These are phyloP conservation scores for Lipomyces sp. DNA, from an alignment of 805 yeast genomes.

Conservation along the genomic window DNA sequence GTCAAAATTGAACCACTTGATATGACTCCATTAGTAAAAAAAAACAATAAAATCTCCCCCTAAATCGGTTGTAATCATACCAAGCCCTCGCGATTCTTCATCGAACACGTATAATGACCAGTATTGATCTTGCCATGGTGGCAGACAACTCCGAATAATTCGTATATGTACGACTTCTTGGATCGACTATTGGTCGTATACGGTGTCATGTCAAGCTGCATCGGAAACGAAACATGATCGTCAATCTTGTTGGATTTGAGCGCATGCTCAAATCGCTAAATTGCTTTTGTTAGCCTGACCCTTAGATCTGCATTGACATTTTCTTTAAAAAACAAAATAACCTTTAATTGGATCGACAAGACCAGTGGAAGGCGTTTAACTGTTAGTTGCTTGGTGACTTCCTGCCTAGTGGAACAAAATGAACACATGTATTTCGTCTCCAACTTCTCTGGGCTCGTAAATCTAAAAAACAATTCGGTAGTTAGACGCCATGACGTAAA, in stretches of 20 bases:
- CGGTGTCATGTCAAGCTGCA: constrained; percentile 69
- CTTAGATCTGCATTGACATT: background rate
- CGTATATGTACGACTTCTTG: constrained; percentile 59
- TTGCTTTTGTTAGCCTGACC: background rate
- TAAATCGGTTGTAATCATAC: constrained; percentile 19
- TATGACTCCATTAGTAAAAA: background rate
- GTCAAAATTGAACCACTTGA: constrained; percentile 85
- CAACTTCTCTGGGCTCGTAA: constrained; percentile 76
- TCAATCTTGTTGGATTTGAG: constrained; percentile 70
- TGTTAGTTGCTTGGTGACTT: constrained; percentile 73
- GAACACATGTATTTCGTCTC: constrained; percentile 76
- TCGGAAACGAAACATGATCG: constrained; percentile 71
- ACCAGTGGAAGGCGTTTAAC: constrained; percentile 76
- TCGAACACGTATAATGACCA: constrained; percentile 87
- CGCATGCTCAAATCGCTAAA: constrained; percentile 60
- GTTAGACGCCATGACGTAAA: too few relatives aligned
- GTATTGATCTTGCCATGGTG: constrained; percentile 94
- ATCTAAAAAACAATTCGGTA: constrained; percentile 48
- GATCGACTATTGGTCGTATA: constrained; percentile 48
- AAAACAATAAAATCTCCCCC: too few relatives aligned
- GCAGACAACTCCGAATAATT: constrained; percentile 82
- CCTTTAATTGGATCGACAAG: constrained; percentile 79
- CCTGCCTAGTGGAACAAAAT: constrained; percentile 63
- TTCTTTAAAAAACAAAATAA: background rate
- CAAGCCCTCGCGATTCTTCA: constrained; percentile 66